Percentiles rank a stretch among this genome's conserved stretches.
These are phyloP conservation scores for Pythium guiyangense DNA, from an alignment of 352 stramenopile species.

Conservation along the genomic window DNA sequence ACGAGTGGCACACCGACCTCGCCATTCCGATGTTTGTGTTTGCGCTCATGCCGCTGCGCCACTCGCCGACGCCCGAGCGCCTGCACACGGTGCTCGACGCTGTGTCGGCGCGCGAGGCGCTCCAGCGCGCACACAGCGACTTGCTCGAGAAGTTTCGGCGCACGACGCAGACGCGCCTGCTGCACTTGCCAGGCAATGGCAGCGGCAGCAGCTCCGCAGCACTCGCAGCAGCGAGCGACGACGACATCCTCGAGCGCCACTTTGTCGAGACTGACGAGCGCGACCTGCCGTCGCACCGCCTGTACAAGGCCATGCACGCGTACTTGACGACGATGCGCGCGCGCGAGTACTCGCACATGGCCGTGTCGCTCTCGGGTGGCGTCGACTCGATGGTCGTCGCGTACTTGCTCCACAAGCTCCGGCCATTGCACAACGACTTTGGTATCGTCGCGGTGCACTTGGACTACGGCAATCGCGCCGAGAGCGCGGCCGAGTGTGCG, in stretches of 20 bases:
- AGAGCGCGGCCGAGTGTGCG: slow-evolving; percentile 89
- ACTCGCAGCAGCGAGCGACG: slow-evolving; percentile 4
- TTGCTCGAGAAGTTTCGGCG: slow-evolving; percentile 80
- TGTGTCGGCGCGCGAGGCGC: slow-evolving; percentile 37
- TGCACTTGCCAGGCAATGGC: slow-evolving; percentile 24
- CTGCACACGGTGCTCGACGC: slow-evolving; percentile 53
- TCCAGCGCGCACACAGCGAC: slow-evolving; percentile 50
- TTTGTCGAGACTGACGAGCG: too few relatives aligned
- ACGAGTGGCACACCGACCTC: slow-evolving; percentile 48
- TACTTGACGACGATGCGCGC: slow-evolving; percentile 56
- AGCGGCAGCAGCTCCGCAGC: not conserved
- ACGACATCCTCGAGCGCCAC: too few relatives aligned
- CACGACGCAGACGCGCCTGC: too few relatives aligned
- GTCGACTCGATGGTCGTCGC: slow-evolving; percentile 99
- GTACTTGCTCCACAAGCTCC: slow-evolving; percentile 88
- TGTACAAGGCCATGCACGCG: slow-evolving; percentile 69
- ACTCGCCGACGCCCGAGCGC: too few relatives aligned
- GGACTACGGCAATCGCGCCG: slow-evolving; percentile 95
- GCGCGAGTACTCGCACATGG: slow-evolving; percentile 36
- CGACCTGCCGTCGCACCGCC: slow-evolving; percentile 58
- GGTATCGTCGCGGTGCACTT: slow-evolving; percentile 92
- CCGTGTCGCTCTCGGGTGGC: slow-evolving; percentile 92
- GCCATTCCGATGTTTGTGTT: slow-evolving; percentile 66
- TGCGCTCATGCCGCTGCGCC: slow-evolving; percentile 81
- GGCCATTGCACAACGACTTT: slow-evolving; percentile 44